Conservation (phyloP, 345 rosid genomes). For the Sonneratia caseolaris region DNA sequence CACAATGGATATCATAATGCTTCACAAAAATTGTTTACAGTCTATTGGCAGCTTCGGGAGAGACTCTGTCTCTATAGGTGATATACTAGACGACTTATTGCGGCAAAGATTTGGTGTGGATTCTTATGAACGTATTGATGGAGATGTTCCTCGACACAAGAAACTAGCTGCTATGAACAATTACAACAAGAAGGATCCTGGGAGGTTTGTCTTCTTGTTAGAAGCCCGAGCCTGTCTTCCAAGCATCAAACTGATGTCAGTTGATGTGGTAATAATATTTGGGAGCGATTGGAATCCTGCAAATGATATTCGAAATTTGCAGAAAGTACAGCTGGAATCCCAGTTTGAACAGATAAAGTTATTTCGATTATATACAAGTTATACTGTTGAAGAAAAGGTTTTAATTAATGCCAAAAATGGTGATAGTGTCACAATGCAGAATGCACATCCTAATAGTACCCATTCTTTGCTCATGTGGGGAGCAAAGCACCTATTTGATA, state of each 20-base stretch:
- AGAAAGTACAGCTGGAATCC: conserved; percentile 62
- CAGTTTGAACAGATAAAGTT: conserved; percentile 43
- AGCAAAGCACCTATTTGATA: conserved; percentile 49
- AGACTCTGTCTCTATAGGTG: conserved; percentile 46
- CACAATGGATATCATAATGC: background rate
- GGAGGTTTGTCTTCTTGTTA: conserved; percentile 67
- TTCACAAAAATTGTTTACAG: conserved; percentile 29
- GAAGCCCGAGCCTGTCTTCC: conserved; percentile 75
- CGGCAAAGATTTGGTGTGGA: conserved; percentile 62
- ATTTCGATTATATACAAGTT: conserved; percentile 65
- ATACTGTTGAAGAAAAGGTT: conserved; percentile 69
- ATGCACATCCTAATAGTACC: conserved; percentile 16
- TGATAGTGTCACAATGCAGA: background rate
- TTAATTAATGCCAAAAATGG: conserved; percentile 50
- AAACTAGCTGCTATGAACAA: conserved; percentile 46
- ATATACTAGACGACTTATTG: conserved; percentile 78
- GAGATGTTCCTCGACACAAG: conserved; percentile 27
- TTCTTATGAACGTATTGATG: conserved; percentile 73
- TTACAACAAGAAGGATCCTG: conserved; percentile 53
- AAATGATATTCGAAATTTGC: conserved; percentile 59
- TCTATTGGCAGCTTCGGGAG: conserved; percentile 39
- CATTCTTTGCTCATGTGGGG: conserved; percentile 86
- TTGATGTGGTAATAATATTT: conserved; percentile 63
- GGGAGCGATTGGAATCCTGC: conserved; percentile 71
- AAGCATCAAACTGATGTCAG: conserved; percentile 59